phyloP scores from a whole-genome alignment of 176 grass and related monocot species.

The Avena sativa region DNA sequence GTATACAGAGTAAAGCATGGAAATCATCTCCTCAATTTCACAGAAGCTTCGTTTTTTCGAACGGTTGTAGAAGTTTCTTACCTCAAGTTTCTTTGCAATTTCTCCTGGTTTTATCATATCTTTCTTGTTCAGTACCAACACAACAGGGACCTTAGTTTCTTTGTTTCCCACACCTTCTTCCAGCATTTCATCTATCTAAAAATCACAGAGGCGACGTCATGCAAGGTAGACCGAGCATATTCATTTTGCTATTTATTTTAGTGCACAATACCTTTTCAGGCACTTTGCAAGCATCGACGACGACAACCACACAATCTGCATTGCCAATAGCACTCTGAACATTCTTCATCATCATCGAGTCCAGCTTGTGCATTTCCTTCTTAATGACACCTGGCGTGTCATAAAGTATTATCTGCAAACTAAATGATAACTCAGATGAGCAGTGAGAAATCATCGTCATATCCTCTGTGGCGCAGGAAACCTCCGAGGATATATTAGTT shows the following conservation, averaged over 20 bases:
- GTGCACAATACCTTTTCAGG: conserved; percentile 68
- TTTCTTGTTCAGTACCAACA: conserved; percentile 91
- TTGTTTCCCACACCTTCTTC: conserved; percentile 69
- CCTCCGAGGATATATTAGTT: conserved; percentile 1
- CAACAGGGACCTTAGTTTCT: conserved; percentile 57
- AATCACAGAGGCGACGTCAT: background rate
- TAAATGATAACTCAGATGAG: conserved; percentile 84
- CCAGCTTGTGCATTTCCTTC: conserved; percentile 88
- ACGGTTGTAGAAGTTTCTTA: conserved; percentile 25
- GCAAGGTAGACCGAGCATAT: conserved; percentile 16
- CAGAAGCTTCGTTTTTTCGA: no score
- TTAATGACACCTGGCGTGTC: conserved; percentile 92
- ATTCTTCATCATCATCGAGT: conserved; percentile 98
- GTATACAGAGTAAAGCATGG: background rate
- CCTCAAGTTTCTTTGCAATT: conserved; percentile 91
- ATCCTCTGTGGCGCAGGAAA: background rate
- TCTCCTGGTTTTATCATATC: conserved; percentile 97
- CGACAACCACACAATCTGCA: conserved; percentile 86
- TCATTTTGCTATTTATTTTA: background rate
- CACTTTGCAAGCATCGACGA: conserved; percentile 77
- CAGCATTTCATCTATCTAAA: conserved; percentile 86
- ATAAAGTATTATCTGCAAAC: conserved; percentile 98
- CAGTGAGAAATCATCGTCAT: conserved; percentile 10
- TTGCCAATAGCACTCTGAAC: conserved; percentile 71
- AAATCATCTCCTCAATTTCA: no score